Evolutionary conservation across 2,329 filamentous ascomycete species (phyloP), one percentile per base, ranked within the genome.

Genomic region (Bipolaris victoriae): DNA sequence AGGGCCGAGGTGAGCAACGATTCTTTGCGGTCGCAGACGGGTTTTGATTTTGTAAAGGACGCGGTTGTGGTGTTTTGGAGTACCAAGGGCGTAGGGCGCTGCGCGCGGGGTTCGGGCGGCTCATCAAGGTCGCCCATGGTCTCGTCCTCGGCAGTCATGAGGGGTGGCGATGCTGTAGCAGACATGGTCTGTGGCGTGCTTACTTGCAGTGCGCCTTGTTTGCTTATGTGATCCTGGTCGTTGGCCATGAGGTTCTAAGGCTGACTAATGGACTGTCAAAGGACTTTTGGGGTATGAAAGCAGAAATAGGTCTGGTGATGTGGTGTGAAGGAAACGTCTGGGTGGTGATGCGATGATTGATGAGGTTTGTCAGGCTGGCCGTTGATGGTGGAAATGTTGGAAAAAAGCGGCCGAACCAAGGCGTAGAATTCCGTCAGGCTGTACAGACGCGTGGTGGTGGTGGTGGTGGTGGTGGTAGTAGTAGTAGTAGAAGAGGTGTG

Each of bases 1-100:
- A 98, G 85, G 35, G 93, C 94, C 72, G 88, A 89, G 22, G 95
- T 98, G 68, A 99, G 82, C 37, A 99, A 85, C 13, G 95, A 98
- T 69, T 92, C 86, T 66, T 90, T 87, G 49, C 84, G 85, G 39
- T 73, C 70, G 52, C 85, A 82, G 31, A 75, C 80, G 33, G 83
- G 77, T 39, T 77, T 72, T 9, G 80, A 76, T 65, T 85, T 86
- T 53, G 77, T 71, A 67, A 84, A 84, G 54, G 69, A 76, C 55
- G 64, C 61, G 65, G 60, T 69, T 50, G 68, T 80, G 80, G 69
- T 80, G 80, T 66, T 60, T 31, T 67, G 67, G n/a, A 79, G 67
- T n/a, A 64, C 67, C 29, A 76, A 55, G 6, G 72, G 68, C 49
- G 75, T 76, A 26, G 74, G 71, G 83, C 78, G 47, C 72, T 73